These are phyloP conservation scores for Neodidymelliopsis sp. DNA, from an alignment of 2,329 filamentous ascomycete genomes.

Conservation along the genomic window DNA sequence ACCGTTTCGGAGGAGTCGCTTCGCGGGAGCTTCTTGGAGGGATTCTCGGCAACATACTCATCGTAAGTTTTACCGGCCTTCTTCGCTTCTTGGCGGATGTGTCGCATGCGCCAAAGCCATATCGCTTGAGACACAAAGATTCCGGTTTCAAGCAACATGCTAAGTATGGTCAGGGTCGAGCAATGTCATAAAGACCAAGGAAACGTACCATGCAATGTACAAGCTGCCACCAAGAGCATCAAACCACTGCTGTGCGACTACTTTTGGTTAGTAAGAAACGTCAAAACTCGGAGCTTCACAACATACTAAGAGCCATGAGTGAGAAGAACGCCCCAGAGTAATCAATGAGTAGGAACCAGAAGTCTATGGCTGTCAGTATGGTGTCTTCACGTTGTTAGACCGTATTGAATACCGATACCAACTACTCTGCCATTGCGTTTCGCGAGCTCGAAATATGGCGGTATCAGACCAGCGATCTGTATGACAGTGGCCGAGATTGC, in stretches of 20 bases:
- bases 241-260: slow-evolving; percentile 67
- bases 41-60: slow-evolving; percentile 52
- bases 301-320: no score
- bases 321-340: slow-evolving; percentile 47
- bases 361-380: slow-evolving; percentile 45
- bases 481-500: slow-evolving; percentile 66
- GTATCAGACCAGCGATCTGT: slow-evolving; percentile 64
- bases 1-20: slow-evolving; percentile 35
- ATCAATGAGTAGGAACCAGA: slow-evolving; percentile 67
- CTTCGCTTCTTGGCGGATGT: slow-evolving; percentile 61
- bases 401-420: slow-evolving; percentile 62
- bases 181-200: neutral
- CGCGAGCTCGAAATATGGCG: slow-evolving; percentile 68
- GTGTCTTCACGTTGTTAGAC: slow-evolving; percentile 3
- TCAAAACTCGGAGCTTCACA: no score
- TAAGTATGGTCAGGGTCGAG: slow-evolving; percentile 30
- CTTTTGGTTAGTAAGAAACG: slow-evolving; percentile 34
- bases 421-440: slow-evolving; percentile 68
- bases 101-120: slow-evolving; percentile 65
- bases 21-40: slow-evolving; percentile 31
- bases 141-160: slow-evolving; percentile 65
- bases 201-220: slow-evolving; percentile 66
- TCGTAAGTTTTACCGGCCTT: slow-evolving; percentile 63
- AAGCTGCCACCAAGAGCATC: slow-evolving; percentile 67
- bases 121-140: slow-evolving; percentile 67